Base-by-base conservation (phyloP, 352 stramenopile species). In the Phytophthora pistaciae region DNA sequence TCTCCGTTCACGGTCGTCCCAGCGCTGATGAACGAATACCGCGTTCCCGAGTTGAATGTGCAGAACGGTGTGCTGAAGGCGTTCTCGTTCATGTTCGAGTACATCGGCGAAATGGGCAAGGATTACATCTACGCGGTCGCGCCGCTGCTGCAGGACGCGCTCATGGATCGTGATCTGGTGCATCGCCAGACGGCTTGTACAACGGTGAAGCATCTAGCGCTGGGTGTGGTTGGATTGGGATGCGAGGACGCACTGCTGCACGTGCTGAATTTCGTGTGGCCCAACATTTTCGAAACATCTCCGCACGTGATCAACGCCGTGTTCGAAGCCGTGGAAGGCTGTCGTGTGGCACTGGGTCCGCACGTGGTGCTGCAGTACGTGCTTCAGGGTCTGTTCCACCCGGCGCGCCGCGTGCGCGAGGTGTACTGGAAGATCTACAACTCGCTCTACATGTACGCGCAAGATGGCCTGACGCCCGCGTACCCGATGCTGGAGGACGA, bases 381-480 rank as follows among this genome's bases (percentile, higher is more conserved):
- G 49, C 74, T 99, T 9, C 97, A 99, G 72, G 98, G 98, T 14
- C 83, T 99, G 6, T 99, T 99, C 78, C 98, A 99, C 79, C 98
- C 98, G 18, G 98, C 98, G 29, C 87, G 98, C 14, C 96, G 97
- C 58, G 98, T 99, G 38, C 96, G 98, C 36, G 98, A 99, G 74
- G 97, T 99, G 27, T 99, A 99, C 79, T 99, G 98, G 98, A 99
- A 99, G 82, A 95, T 99, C 56, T 99, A 99, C 91, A 99, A 99
- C 80, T 99, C 97, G 68, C 87, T 99, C 18, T 99, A 99, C 86
- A 99, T 99, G 80, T 99, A 99, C 78, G 90, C 95, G 21, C 91
- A 98, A 48, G 98, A 99, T 82, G 94, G 92, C 9, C 88, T 99
- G 42, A 99, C 98, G n/a, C 91, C 97, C 5, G 95, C 91, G n/a